Evolutionary conservation across 2,329 filamentous ascomycete genomes (phyloP).

Genomic region (Aspergillus sp.): DNA sequence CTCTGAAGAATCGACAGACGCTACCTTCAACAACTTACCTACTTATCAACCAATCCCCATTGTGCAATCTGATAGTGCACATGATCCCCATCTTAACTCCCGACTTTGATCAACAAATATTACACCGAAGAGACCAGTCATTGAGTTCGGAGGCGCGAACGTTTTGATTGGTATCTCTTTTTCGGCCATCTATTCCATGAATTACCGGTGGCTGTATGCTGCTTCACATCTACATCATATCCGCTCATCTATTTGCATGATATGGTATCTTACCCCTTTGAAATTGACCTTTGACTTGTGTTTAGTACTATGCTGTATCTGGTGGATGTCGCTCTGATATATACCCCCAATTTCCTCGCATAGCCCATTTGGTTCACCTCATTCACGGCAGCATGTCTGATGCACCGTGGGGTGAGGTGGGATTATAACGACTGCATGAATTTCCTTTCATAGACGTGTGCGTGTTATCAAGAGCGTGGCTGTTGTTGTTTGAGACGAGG

Average conservation of each 20-base stretch:
- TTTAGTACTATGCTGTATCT: constrained; percentile 16
- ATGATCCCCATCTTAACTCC: not conserved
- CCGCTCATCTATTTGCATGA: not conserved
- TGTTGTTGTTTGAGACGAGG: constrained; percentile 6
- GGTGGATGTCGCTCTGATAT: constrained; percentile 24
- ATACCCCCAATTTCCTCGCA: constrained; percentile 27
- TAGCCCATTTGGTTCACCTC: constrained; percentile 24
- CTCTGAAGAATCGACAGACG: not conserved
- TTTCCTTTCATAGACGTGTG: constrained; percentile 24
- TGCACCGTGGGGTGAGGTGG: constrained; percentile 20
- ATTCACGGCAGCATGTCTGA: constrained; percentile 11
- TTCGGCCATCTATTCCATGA: not conserved
- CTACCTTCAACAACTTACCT: not conserved
- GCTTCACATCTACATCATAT: constrained; percentile 1
- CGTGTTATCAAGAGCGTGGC: constrained; percentile 13
- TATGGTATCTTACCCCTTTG: constrained; percentile 2
- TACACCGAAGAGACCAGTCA: not conserved
- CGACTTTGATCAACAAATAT: not conserved
- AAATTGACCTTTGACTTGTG: constrained; percentile 13
- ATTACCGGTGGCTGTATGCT: constrained; percentile 1
- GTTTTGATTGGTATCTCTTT: not conserved
- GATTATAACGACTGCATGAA: constrained; percentile 28
- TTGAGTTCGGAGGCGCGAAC: not conserved
- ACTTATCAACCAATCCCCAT: not conserved
- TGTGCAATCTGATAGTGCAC: not conserved